Evolutionary conservation across 306 rosid species (phyloP), one percentile per base, ranked within the genome.

Genomic region (Prunus dulcis): DNA sequence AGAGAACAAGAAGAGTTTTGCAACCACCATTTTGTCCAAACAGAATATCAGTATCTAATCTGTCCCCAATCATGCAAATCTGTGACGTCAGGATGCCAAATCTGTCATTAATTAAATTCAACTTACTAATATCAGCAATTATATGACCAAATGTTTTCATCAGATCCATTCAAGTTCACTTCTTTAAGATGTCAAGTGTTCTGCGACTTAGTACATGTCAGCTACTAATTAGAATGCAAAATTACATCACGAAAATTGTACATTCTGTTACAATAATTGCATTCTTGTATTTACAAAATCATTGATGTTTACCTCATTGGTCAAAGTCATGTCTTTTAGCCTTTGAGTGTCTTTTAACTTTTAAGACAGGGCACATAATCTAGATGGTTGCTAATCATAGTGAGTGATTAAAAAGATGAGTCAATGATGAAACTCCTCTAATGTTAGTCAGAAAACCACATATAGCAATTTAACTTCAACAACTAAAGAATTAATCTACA

Each of bases 1-100:
- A 90, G 62, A 92, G 93, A 76, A 92, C 97, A 56, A 95, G 97
- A 77, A 90, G 96, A 83, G 99, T 95, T 86, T 88, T 92, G 88
- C 97, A 95, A 71, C 97, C 97, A 52, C 97, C 99, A 56, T 95
- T 95, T 79, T 95, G 99, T 68, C 99, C 99, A 75, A 95, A 95
- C 81, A 95, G 86, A 76, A 92, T 89, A 77, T 92, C 97, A 2
- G 99, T 95, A 81, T 95, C 97, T 79, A 95, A 84, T 83, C 97
- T 92, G 92, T 95, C 97, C 72, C 97, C 97, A 77, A 92, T 97
- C 97, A 95, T 95, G 74, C 99, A 95, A 78, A 95, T 95, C 72
- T 95, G 92, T 68, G 97, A 89, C 87, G 90, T 95, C 41, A 76
- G 77, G 81, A 92, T 92, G 81, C 97, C 97, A 84, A 95, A 92